Conservation (phyloP, 2,329 filamentous ascomycete genomes). For the Emydomyces testavorans region DNA sequence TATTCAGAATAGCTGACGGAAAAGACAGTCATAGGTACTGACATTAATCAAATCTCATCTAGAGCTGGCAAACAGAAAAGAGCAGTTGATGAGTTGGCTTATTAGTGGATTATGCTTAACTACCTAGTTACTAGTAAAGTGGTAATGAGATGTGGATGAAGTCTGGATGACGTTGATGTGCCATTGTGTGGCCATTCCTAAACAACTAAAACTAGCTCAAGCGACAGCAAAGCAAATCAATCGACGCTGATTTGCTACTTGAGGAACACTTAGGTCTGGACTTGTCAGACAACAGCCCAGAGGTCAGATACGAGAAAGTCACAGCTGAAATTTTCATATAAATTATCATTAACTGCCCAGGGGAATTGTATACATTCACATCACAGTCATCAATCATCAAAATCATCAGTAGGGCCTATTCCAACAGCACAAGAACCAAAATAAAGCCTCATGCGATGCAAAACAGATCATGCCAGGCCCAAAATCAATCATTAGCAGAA, state of each 20-base stretch:
- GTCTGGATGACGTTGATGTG: not conserved
- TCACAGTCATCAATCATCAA: conserved; percentile 2
- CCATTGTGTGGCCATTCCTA: conserved; percentile 10
- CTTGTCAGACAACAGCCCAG: not conserved
- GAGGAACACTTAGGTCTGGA: not conserved
- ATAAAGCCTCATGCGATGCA: too few species aligned
- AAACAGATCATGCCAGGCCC: too few species aligned
- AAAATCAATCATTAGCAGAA: not conserved
- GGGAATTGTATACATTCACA: not conserved
- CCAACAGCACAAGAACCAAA: too few species aligned
- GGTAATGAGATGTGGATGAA: too few species aligned
- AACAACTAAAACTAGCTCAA: too few species aligned
- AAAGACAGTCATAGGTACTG: conserved; percentile 3
- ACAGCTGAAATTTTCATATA: not conserved
- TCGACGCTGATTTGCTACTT: too few species aligned
- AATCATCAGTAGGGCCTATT: too few species aligned
- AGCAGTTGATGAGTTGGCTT: not conserved
- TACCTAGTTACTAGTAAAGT: too few species aligned
- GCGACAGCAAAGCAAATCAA: too few species aligned
- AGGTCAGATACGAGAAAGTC: not conserved
- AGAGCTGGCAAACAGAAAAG: not conserved
- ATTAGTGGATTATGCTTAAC: not conserved
- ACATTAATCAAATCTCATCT: conserved; percentile 3
- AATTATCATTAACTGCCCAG: not conserved
- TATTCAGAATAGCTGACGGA: not conserved